Evolutionary conservation across 108 stramenopile species (phyloP).

Genomic region (Cyclotella cryptica): DNA sequence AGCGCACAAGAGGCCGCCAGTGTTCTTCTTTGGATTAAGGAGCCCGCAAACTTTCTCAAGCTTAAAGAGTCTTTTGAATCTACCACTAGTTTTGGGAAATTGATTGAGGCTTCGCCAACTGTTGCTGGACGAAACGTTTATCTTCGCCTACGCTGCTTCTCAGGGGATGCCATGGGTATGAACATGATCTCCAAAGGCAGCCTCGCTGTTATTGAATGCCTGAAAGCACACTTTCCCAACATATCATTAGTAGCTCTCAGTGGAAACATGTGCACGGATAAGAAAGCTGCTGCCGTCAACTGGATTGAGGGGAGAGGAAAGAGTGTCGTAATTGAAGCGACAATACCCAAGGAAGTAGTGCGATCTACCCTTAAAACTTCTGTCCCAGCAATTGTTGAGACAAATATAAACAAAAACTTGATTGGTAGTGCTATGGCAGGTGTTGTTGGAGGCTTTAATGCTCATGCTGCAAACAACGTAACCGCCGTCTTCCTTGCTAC

Average conservation of each 20-base stretch:
- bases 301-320: conserved; percentile 99
- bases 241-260: conserved; percentile 89
- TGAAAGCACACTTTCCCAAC: conserved; percentile 76
- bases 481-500: conserved; percentile 98
- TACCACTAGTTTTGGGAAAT: conserved; percentile 96
- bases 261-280: conserved; percentile 99
- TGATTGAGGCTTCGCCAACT: conserved; percentile 78
- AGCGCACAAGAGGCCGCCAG: conserved; percentile 90
- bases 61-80: conserved; percentile 95
- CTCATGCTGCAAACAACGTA: conserved; percentile 98
- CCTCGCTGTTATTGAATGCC: conserved; percentile 87
- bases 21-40: conserved; percentile 88
- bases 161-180: conserved; percentile 99
- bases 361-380: conserved; percentile 92
- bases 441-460: conserved; percentile 97
- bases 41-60: conserved; percentile 79
- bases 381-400: conserved; percentile 90
- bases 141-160: conserved; percentile 92
- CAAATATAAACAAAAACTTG: conserved; percentile 96
- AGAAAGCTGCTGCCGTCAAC: conserved; percentile 98
- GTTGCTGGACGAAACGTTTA: conserved; percentile 96
- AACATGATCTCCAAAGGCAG: conserved; percentile 99
- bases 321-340: conserved; percentile 94
- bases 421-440: conserved; percentile 98
- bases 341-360: conserved; percentile 88